Percentiles rank a stretch among this genome's conserved stretches.
Conservation (phyloP, 1,139 yeast genomes). For the Saccharomyces uvarum region DNA sequence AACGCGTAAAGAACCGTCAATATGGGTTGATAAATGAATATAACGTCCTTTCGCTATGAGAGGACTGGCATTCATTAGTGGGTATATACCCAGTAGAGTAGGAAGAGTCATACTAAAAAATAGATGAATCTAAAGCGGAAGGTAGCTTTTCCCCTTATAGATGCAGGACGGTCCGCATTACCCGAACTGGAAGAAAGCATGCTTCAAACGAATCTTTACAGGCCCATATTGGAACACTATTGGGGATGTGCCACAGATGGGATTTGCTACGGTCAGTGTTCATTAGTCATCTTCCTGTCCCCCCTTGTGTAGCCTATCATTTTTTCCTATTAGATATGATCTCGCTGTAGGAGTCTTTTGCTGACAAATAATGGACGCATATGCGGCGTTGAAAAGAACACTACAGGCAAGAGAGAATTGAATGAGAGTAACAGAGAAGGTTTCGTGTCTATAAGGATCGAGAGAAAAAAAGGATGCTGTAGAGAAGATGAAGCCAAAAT, state of each 20-base stretch:
- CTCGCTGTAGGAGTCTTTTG: neutral
- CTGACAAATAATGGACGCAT: neutral
- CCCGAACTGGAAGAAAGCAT: neutral
- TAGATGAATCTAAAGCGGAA: neutral
- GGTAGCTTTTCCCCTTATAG: neutral
- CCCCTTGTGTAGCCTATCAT: neutral
- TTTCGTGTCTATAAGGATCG: too few relatives aligned
- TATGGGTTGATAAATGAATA: neutral
- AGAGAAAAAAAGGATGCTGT: too few relatives aligned
- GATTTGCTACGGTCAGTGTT: neutral
- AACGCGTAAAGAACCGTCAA: neutral
- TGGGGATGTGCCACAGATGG: neutral
- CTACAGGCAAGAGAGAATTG: neutral
- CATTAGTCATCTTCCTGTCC: neutral
- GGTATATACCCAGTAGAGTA: neutral
- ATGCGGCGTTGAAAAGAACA: neutral
- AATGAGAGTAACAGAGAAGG: too few relatives aligned
- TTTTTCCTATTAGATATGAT: neutral
- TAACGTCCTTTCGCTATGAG: neutral
- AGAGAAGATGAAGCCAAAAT: too few relatives aligned
- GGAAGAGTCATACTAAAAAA: neutral
- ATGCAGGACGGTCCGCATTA: neutral
- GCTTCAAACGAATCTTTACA: neutral
- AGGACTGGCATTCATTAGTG: neutral
- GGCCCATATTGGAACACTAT: neutral